Evolutionary conservation across 2,329 filamentous ascomycete genomes (phyloP).

Genomic region (Penicillium vulpinum): DNA sequence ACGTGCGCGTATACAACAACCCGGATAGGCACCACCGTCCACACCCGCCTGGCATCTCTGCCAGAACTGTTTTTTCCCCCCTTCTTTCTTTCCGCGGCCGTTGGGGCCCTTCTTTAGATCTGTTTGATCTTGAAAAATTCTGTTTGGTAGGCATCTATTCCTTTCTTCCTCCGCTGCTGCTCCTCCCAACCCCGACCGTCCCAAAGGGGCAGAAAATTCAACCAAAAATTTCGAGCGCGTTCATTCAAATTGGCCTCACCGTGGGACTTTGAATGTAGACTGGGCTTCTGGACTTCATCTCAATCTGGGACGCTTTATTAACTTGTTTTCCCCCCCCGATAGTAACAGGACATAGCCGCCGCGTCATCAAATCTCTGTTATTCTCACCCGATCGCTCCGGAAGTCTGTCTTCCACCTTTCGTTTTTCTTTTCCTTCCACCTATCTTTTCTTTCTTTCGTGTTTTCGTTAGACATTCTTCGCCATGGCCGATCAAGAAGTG

Average conservation of each 20-base stretch:
- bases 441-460: constrained; percentile 27
- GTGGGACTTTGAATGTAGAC: constrained; percentile 12
- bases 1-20: constrained; percentile 13
- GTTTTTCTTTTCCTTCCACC: constrained; percentile 20
- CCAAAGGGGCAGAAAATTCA: constrained; percentile 7
- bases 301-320: constrained; percentile 17
- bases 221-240: constrained; percentile 6
- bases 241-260: neutral
- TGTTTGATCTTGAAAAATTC: constrained; percentile 27
- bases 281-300: constrained; percentile 11
- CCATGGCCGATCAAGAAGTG: constrained; percentile 81
- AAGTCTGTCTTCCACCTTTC: constrained; percentile 32
- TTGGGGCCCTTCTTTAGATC: constrained; percentile 29
- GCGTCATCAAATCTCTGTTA: constrained; percentile 31
- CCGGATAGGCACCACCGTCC: constrained; percentile 22
- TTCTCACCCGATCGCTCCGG: constrained; percentile 29
- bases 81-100: constrained; percentile 24
- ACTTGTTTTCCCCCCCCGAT: constrained; percentile 7
- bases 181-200: constrained; percentile 1
- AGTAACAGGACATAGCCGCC: constrained; percentile 34
- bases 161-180: neutral
- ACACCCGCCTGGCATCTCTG: constrained; percentile 26
- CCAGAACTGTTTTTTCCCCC: constrained; percentile 22
- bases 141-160: constrained; percentile 29
- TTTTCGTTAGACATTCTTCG: constrained; percentile 42